phyloP scores from a whole-genome alignment of 306 rosid genomes.

The Lithocarpus polystachyus region DNA sequence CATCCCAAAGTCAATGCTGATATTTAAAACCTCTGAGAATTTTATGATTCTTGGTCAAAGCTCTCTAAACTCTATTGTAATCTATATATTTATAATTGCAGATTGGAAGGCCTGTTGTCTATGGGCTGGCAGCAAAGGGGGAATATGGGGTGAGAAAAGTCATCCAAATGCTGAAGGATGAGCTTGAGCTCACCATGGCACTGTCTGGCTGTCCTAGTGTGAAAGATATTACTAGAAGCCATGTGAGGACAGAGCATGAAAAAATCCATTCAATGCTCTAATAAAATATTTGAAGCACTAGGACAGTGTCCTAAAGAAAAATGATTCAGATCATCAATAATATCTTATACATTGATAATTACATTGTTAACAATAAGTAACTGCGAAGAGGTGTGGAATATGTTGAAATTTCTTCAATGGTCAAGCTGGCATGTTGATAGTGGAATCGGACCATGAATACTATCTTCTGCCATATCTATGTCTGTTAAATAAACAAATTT shows the following conservation, averaged over 20 bases:
- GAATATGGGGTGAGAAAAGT: constrained; percentile 47
- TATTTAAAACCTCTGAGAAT: not conserved
- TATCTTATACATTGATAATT: no score
- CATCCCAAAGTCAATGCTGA: not conserved
- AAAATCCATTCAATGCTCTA: constrained; percentile 41
- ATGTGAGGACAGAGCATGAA: constrained; percentile 36
- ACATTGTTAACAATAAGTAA: no score
- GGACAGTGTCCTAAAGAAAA: no score
- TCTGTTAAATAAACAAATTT: no score
- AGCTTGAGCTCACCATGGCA: constrained; percentile 51
- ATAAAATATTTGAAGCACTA: not conserved
- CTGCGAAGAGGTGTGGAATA: no score
- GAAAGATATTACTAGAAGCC: constrained; percentile 42
- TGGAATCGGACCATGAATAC: no score
- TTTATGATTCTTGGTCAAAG: no score
- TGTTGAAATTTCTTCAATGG: no score
- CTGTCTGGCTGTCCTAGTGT: constrained; percentile 49
- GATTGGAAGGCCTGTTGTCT: constrained; percentile 14
- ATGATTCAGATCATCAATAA: no score
- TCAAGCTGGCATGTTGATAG: no score
- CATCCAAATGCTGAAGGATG: constrained; percentile 50
- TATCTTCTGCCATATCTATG: no score
- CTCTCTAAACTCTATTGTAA: not conserved
- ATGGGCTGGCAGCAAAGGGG: constrained; percentile 54
- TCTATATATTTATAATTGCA: not conserved